Evolutionary conservation across 495 filamentous ascomycete genomes (phyloP), one percentile per base, ranked within the genome.

Genomic region (Hypomontagnella submonticulosa): DNA sequence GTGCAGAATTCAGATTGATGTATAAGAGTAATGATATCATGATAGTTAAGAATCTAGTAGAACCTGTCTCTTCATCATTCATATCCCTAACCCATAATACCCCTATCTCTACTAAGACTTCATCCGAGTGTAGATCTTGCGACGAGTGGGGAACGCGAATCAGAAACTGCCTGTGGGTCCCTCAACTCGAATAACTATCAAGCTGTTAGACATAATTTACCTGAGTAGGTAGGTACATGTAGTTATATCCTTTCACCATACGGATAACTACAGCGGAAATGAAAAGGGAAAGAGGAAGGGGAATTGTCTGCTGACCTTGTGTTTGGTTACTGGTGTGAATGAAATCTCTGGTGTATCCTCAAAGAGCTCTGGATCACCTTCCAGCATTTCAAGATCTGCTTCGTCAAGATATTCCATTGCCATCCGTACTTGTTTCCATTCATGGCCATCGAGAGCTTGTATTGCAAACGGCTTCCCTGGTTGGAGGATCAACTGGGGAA

Each of bases 341-440:
- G 57, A 57, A 15, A 67, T 47, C 34, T 67, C 63, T 0, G 51
- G 61, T 33, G 63, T 67, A 18, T 61, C 63, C 23, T 46, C 51
- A 7, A 20, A 44, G 15, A 20, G 56, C 10, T 46, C 13, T 1
- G 57, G 7, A 32, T 57, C 23, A 1, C 47, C 44, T 15, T 52
- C 51, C 8, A 67, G 8, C 9, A 46, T 4, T 9, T 61, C 57
- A 4, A 57, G 30, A 9, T 61, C 57, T 20, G 4, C 57, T 30
- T 67, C 46, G 9, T 67, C 63, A 4, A 67, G 38, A 8, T 8
- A 40, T 10, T 53, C 10, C 57, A 67, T 67, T 27, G 1, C 38
- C 63, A 67, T 67, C 1, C 18, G 43, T 4, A 57, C 51, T 47
- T 57, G 52, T 19, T 61, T 67, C 43, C 8, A 57, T 4, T 16